Evolutionary conservation across 192 early-diverging fungal genomes (phyloP), one percentile per base, ranked within the genome.

Genomic region (Phlyctochytrium bullatum): DNA sequence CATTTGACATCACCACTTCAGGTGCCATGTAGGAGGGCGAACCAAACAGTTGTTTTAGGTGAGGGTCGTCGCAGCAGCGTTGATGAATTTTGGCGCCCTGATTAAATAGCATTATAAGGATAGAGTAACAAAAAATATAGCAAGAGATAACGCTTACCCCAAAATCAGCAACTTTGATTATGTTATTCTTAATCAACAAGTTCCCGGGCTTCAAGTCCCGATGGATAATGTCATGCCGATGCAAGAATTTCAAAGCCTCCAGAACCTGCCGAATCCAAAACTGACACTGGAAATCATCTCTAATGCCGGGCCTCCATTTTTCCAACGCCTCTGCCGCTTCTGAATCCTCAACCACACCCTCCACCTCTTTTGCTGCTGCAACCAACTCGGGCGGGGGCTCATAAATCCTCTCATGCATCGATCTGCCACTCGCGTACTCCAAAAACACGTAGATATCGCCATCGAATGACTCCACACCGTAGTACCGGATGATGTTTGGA

Each of bases 181-280:
- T 28, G 36, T 65, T 34, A 62, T 65, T 30, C n/a, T 34, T 65
- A 30, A 98, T 75, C 29, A 98, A 76, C 59, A 98, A 65, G 73
- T 98, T 98, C 36, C 90, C 89, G 2, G 96, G 94, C 65, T 98
- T 98, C 62, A 97, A 78, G 67, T 97, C 95, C 12, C 94, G 89
- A 70, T 98, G 95, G 23, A 97, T 88, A 47, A 97, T 95, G 31
- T 88, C 88, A 35, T 92, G 87, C 27, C 79, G 75, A 77, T 98
- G 97, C 32, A 98, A 74, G 69, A 97, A 95, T 17, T 81, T 86
- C 30, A 98, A 74, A 0, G 96, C 97, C n/a, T 86, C 81, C 62
- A 92, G 93, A 56, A 95, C 92, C 65, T 98, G 54, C 54, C 27
- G 10, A 27, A 57, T 25, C 54, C 54, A 57, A 14, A 57, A 14